A percentile compares a stretch with the other conserved stretches of the same genome.
phyloP scores from a whole-genome alignment of 257 asterid species.

The Capsicum rhomboideum region DNA sequence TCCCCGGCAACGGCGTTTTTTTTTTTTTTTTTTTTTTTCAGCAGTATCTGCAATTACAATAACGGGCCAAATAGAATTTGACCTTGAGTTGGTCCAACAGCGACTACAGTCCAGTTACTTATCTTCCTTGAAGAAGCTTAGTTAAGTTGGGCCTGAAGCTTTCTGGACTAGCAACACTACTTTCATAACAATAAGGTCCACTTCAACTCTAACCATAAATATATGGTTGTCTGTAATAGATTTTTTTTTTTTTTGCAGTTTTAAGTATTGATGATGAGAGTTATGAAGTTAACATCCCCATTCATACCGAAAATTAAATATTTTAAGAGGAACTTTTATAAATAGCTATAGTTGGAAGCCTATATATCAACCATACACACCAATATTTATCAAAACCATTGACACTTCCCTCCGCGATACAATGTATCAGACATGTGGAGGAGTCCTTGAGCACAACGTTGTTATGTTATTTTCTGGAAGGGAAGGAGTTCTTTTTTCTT shows the following conservation, averaged over 20 bases:
- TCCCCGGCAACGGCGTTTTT: constrained; percentile 54
- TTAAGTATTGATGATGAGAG: not conserved
- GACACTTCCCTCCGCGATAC: no score
- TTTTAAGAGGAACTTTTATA: no score
- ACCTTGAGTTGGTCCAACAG: not conserved
- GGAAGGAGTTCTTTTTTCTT: not conserved
- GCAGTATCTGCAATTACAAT: not conserved
- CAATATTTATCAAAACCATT: no score
- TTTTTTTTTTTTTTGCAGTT: not conserved
- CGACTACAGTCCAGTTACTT: not conserved
- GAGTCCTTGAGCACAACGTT: no score
- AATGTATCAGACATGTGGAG: no score
- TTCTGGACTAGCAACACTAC: not conserved
- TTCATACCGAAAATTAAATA: not conserved
- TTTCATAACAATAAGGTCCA: no score
- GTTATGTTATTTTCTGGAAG: not conserved
- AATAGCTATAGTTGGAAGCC: no score
- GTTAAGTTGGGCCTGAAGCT: not conserved
- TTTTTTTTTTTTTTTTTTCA: not conserved
- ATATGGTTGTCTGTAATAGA: not conserved
- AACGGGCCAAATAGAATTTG: not conserved
- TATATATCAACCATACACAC: no score
- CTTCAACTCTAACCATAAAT: no score
- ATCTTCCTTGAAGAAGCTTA: not conserved
- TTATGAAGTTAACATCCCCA: not conserved